These are phyloP conservation scores for Yarrowia sp. DNA, from an alignment of 805 yeast genomes.

Conservation along the genomic window DNA sequence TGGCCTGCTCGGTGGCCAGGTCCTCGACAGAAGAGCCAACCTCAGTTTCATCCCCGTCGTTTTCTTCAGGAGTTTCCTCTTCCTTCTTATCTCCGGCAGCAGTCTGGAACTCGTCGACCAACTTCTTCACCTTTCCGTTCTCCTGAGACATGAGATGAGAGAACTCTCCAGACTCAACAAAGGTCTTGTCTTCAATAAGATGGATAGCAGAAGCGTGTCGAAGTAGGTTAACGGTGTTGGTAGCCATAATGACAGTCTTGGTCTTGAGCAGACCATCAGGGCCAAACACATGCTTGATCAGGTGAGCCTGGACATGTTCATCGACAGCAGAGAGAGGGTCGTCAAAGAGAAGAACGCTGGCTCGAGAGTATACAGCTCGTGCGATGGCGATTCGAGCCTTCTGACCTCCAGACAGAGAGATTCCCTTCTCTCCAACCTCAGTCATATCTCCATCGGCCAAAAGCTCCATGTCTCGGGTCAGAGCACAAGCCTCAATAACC, in stretches of 20 bases:
- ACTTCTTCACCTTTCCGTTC: constrained; percentile 23
- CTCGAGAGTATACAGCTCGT: constrained; percentile 73
- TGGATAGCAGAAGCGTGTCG: constrained; percentile 74
- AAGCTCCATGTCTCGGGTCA: constrained; percentile 67
- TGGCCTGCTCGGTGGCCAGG: neutral
- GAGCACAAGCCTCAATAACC: constrained; percentile 69
- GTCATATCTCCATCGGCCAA: constrained; percentile 79
- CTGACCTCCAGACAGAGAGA: constrained; percentile 89
- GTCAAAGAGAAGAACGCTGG: constrained; percentile 72
- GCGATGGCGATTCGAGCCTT: constrained; percentile 86
- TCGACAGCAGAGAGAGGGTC: constrained; percentile 90
- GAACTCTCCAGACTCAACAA: constrained; percentile 66
- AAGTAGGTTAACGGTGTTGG: constrained; percentile 80
- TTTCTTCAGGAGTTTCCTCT: neutral
- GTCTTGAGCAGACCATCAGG: constrained; percentile 63
- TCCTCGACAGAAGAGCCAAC: neutral
- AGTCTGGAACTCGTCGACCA: constrained; percentile 34
- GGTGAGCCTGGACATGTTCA: constrained; percentile 81
- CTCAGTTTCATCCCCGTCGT: neutral
- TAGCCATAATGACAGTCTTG: constrained; percentile 77
- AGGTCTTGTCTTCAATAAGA: constrained; percentile 67
- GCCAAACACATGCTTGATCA: constrained; percentile 70
- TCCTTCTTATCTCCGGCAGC: neutral
- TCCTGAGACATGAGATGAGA: constrained; percentile 54
- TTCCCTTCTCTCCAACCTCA: constrained; percentile 90